Evolutionary conservation across 2,329 filamentous ascomycete genomes (phyloP), one percentile per base, ranked within the genome.

Genomic region (Botryotinia globosa): DNA sequence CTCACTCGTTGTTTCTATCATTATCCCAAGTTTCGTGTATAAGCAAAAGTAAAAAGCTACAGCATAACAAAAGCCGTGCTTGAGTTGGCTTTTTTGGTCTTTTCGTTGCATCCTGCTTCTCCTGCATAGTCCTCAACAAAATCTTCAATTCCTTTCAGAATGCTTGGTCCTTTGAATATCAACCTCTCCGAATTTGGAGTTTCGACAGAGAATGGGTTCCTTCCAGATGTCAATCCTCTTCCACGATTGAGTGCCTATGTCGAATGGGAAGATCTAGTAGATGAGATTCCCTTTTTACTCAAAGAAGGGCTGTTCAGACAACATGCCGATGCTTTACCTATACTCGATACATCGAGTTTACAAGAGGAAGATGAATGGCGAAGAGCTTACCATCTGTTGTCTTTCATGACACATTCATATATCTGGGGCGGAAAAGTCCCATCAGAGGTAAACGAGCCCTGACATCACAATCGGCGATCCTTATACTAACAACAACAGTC

Each of bases 351-450:
- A 0, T 85, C 88, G 29, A 84, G 86, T 9, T 84, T 97, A 9
- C 80, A 82, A 6, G 86, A 85, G 2, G 90, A 93, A 77, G 82
- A 87, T 1, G 92, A 97, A 83, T 97, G 93, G 93, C 86, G 91
- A 75, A 86, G 94, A 76, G 94, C 94, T 72, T 97, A 97, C 81
- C 87, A 90, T 4, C 85, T 97, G 12, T 84, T 98, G 59, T 89
- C 88, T 0, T 96, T 97, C 78, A 87, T 97, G 72, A 86, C 93
- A 1, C 94, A 98, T 81, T 91, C 89, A 16, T 97, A 97, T 81
- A 90, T 98, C 32, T 98, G 95, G 95, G 93, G 94, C 72, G 93
- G 92, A 34, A 88, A 92, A 61, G 86, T 85, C 72, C 92, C 94
- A 2, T 85, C 87, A 74, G 92, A 96, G 83, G 92, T 94, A 78